A percentile compares a stretch with the other conserved stretches of the same genome.
These are phyloP conservation scores for Kwoniella europaea DNA, from an alignment of 768 basidiomycete genomes.

Conservation along the genomic window DNA sequence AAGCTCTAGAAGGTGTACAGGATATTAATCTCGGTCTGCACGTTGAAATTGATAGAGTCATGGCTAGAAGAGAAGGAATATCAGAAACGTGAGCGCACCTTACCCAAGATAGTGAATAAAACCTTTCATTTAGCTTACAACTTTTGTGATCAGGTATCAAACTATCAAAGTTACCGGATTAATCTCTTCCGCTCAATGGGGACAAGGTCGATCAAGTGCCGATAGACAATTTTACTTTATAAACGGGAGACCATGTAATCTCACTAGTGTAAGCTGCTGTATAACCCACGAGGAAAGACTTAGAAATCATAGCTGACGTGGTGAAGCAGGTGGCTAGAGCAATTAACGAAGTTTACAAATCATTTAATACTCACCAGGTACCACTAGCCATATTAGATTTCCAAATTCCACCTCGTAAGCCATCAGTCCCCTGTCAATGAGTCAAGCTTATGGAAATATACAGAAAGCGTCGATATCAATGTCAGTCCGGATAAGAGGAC, in stretches of 20 bases:
- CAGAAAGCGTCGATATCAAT: conserved; percentile 73
- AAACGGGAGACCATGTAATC: conserved; percentile 85
- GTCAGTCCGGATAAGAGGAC: conserved; percentile 97
- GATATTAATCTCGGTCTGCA: conserved; percentile 73
- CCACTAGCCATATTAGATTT: conserved; percentile 87
- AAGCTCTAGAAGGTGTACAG: conserved; percentile 73
- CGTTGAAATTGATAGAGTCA: conserved; percentile 69
- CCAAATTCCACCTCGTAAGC: conserved; percentile 64
- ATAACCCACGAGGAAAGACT: background rate
- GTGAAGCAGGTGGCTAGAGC: conserved; percentile 77
- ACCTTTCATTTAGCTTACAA: background rate
- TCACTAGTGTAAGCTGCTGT: conserved; percentile 67
- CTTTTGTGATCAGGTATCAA: conserved; percentile 26
- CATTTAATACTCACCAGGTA: conserved; percentile 74
- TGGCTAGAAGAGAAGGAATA: conserved; percentile 62
- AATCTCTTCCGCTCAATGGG: conserved; percentile 78
- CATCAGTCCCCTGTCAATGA: background rate
- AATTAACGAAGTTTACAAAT: conserved; percentile 89
- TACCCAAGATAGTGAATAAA: conserved; percentile 9
- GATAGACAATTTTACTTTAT: conserved; percentile 93
- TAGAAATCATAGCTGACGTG: background rate
- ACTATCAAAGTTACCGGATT: conserved; percentile 72
- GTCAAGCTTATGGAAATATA: background rate
- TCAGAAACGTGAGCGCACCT: conserved; percentile 40
- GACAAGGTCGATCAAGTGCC: conserved; percentile 73